Base-by-base conservation (phyloP, 2,329 filamentous ascomycete species). In the Penicillium oxalicum region DNA sequence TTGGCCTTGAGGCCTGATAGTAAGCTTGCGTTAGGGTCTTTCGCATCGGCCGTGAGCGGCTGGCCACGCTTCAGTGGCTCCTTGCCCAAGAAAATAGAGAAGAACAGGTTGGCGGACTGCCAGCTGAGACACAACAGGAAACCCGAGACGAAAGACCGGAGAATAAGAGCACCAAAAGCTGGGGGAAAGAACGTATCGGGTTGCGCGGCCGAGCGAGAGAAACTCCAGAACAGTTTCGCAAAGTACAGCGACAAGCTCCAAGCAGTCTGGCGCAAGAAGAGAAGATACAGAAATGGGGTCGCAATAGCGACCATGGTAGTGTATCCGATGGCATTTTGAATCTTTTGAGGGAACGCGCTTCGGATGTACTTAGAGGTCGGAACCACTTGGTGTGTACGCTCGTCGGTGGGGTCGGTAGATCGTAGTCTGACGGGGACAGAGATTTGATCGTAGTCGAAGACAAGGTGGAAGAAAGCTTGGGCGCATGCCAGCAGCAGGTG, bases 11-110 rank as follows among this genome's bases (percentile, higher is more conserved):
- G 69, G 0, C 91, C 91, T 48, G 84, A 89, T 42, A 97, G 68
- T 27, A 97, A 75, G 64, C 88, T 95, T 33, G 89, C 90, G 61
- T 95, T 97, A 0, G 91, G 88, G 67, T 96, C 91, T 63, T 88
- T 93, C 12, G 89, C 88, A 57, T 91, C 87, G 13, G 80, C 79
- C 0, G 89, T 95, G 48, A 97, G 78, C 4, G 91, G 90, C 60
- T 84, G 80, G n/a, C 80, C 84, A 57, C 87, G 87, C 73, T 95
- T 95, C 46, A 95, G 66, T 0, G 91, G 91, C 59, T 87, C 82
- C 65, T 86, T 84, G 26, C 84, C 82, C 62, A 95, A 81, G 67
- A 89, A 90, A n/a, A 84, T 71, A 4, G 86, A 85, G 65, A 96
- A 95, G 26, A 87, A 80, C 27, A 80, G 73, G 63, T 93, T 94